Evolutionary conservation across 2,329 filamentous ascomycete species (phyloP), one percentile per base, ranked within the genome.

Genomic region (Pseudopyrenochaeta lycopersici): DNA sequence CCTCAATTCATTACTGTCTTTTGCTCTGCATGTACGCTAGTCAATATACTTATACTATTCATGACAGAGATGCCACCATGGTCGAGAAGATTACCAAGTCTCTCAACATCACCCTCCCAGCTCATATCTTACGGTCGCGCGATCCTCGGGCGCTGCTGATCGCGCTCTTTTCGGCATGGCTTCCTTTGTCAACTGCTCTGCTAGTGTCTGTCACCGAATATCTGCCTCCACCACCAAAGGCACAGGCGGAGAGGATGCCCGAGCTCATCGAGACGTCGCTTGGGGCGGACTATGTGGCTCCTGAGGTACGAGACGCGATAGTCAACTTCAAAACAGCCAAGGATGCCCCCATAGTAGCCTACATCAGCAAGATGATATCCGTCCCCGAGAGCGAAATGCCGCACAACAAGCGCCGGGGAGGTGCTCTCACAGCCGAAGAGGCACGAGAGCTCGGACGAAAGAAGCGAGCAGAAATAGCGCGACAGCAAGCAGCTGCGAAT

Each of bases 321-420:
- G 78, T 90, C 1, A 82, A 87, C 0, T 97, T 96, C 71, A 90
- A 90, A 68, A 85, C 85, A 3, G 83, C 82, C 0, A 82, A 85
- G 33, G 82, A 87, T 0, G 89, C 90, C 52, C 93, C 94, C 0
- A 87, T 96, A 0, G 91, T 99, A 1, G 94, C 91, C 7, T 99
- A 97, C 63, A 91, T 99, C 56, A 98, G 94, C 78, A 99, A 99
- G 75, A 97, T 99, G 92, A 91, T 98, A 1, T 95, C 95, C 0
- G 84, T 99, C 11, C 94, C 92, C 0, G 91, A 96, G 69, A 97
- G 91, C 75, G 94, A 99, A 66, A 81, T 99, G 4, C 90, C 91
- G 0, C 86, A 94, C 46, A 97, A 97, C 74, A 96, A 90, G 75
- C 84, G 91, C 40, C 84, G 87, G 14, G 75, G 78, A 14, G 87